A percentile compares a stretch with the other conserved stretches of the same genome.
These are phyloP conservation scores for Cadophora luteo-olivacea DNA, from an alignment of 2,329 filamentous ascomycete genomes.

Conservation along the genomic window DNA sequence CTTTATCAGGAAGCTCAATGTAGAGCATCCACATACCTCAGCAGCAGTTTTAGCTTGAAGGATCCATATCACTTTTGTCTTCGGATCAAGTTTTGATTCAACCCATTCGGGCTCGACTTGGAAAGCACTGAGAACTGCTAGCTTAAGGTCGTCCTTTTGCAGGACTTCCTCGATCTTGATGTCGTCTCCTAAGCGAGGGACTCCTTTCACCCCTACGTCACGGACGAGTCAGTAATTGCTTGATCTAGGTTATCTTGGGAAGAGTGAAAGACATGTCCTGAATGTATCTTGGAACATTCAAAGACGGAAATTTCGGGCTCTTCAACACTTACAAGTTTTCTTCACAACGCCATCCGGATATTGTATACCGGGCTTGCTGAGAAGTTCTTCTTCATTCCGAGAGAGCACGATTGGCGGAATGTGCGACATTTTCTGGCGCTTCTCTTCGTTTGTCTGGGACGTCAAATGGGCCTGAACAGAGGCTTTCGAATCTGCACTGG, in stretches of 20 bases:
- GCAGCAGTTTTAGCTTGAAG: conserved; percentile 60
- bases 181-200: conserved; percentile 67
- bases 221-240: too few species aligned
- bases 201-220: conserved; percentile 57
- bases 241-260: too few species aligned
- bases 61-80: conserved; percentile 68
- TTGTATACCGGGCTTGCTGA: conserved; percentile 37
- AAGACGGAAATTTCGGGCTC: too few species aligned
- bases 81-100: conserved; percentile 64
- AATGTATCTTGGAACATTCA: too few species aligned
- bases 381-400: conserved; percentile 23
- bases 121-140: conserved; percentile 86
- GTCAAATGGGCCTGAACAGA: background rate
- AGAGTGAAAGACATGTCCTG: too few species aligned
- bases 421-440: background rate
- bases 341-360: conserved; percentile 69
- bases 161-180: conserved; percentile 90
- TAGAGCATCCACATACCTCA: conserved; percentile 51
- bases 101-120: conserved; percentile 75
- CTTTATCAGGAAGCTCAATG: background rate
- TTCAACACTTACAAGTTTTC: conserved; percentile 66
- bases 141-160: conserved; percentile 72
- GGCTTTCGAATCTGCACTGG: background rate
- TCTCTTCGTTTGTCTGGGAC: background rate
- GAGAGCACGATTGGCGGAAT: conserved; percentile 10